phyloP scores from a whole-genome alignment of 768 basidiomycete species.

The Trametes cubensis region DNA sequence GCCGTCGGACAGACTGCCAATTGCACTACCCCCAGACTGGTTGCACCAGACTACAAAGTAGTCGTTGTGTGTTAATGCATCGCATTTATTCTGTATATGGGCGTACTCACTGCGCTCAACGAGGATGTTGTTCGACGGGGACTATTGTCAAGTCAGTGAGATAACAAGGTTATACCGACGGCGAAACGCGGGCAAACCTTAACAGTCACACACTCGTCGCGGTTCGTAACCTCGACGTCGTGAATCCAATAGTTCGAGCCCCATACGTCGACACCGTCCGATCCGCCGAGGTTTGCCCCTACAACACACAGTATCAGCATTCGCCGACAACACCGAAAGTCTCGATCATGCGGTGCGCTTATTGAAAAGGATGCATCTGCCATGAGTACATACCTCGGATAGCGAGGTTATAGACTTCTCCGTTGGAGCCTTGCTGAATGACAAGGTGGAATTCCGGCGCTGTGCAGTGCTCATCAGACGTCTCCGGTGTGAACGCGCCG shows the following conservation, averaged over 20 bases:
- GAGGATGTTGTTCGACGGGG: conserved; percentile 33
- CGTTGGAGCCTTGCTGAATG: conserved; percentile 32
- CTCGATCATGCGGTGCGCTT: too few species aligned
- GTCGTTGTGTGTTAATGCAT: neutral
- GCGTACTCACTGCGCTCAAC: conserved; percentile 31
- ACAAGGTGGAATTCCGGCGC: conserved; percentile 38
- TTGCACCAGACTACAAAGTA: conserved; percentile 35
- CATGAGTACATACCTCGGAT: conserved; percentile 29
- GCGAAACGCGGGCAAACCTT: conserved; percentile 18
- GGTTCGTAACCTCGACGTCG: conserved; percentile 37
- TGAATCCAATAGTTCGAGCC: conserved; percentile 39
- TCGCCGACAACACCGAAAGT: too few species aligned
- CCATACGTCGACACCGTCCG: conserved; percentile 36
- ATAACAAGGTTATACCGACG: neutral
- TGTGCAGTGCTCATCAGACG: neutral
- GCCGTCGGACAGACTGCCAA: conserved; percentile 32
- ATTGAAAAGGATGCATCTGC: too few species aligned
- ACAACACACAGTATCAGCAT: neutral
- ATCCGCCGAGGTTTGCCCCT: conserved; percentile 32
- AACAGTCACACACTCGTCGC: conserved; percentile 39
- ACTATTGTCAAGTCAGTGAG: neutral
- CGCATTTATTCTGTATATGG: neutral
- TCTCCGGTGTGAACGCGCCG: neutral
- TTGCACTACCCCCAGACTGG: conserved; percentile 36
- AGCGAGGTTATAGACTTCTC: conserved; percentile 37